Evolutionary conservation across 1,284 basidiomycete species (phyloP).

Genomic region (Ustilago tritici): DNA sequence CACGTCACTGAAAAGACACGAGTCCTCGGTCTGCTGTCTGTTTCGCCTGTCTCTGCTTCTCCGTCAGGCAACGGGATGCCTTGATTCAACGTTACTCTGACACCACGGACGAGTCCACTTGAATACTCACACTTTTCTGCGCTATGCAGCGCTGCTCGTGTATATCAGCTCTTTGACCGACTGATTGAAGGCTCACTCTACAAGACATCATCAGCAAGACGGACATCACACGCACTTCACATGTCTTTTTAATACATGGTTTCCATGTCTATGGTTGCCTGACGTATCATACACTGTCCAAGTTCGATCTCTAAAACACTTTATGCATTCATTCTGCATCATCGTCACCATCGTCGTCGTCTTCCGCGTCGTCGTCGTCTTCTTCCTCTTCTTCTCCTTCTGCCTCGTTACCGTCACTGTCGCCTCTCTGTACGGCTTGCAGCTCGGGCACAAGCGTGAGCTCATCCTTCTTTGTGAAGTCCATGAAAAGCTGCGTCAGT

Average conservation of each 20-base stretch:
- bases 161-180: no score
- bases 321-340: background rate
- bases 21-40: no score
- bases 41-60: no score
- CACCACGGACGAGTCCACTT: no score
- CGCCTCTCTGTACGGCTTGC: conserved; percentile 16
- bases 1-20: no score
- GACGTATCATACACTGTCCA: background rate
- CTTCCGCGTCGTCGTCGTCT: conserved; percentile 13
- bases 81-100: no score
- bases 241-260: background rate
- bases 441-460: conserved; percentile 40
- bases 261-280: conserved; percentile 8
- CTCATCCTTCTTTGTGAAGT: conserved; percentile 30
- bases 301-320: background rate
- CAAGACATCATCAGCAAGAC: no score
- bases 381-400: conserved; percentile 57
- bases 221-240: background rate
- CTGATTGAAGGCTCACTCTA: no score
- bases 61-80: no score
- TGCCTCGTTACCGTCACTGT: conserved; percentile 64
- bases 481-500: conserved; percentile 60
- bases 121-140: no score
- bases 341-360: conserved; percentile 8
- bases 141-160: no score